Conservation (phyloP, 2,329 filamentous ascomycete species). For the Camillea tinctor region DNA sequence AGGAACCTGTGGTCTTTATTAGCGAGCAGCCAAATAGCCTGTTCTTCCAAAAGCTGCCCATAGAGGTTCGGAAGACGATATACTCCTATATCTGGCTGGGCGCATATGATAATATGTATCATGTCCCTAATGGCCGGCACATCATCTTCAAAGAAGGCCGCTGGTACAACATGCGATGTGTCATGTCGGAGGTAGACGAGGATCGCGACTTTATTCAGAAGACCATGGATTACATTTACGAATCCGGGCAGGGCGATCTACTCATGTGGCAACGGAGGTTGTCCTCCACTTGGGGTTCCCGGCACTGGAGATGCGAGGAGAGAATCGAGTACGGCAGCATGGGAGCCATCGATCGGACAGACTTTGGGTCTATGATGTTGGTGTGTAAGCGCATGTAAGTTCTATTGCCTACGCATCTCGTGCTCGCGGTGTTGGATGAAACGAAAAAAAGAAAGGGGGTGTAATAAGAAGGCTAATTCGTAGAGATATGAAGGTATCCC, state of each 20-base stretch:
- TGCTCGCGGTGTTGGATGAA: no score
- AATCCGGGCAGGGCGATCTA: conserved; percentile 17
- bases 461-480: conserved; percentile 7
- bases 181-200: conserved; percentile 29
- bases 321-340: conserved; percentile 22
- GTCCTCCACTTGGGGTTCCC: conserved; percentile 30
- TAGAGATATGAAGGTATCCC: conserved; percentile 24
- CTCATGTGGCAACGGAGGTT: conserved; percentile 30
- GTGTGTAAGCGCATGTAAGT: conserved; percentile 34
- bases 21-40: conserved; percentile 24
- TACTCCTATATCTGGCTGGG: conserved; percentile 28
- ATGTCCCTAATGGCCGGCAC: conserved; percentile 25
- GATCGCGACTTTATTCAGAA: conserved; percentile 27
- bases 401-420: neutral
- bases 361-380: conserved; percentile 29
- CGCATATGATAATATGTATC: conserved; percentile 27
- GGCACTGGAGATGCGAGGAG: conserved; percentile 34
- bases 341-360: conserved; percentile 24
- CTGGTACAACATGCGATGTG: conserved; percentile 29
- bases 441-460: no score
- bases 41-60: conserved; percentile 34
- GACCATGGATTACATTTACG: conserved; percentile 27
- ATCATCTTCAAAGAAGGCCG: conserved; percentile 29
- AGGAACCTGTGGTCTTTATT: conserved; percentile 7
- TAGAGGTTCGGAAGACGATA: conserved; percentile 35